Conservation (phyloP, 2,329 filamentous ascomycete genomes). For the Epichloe bromicola region DNA sequence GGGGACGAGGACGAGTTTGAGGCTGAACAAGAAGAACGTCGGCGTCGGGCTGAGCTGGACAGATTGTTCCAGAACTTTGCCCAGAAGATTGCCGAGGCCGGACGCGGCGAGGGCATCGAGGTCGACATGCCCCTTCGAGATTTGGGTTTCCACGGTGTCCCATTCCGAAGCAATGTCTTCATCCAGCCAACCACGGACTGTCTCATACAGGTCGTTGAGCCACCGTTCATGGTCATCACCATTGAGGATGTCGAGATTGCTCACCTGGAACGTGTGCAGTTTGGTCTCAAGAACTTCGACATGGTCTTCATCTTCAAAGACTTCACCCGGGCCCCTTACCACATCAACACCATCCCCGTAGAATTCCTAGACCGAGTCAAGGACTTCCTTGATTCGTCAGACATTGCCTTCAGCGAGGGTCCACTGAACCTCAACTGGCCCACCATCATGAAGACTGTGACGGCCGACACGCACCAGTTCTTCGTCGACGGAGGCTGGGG, state of each 20-base stretch:
- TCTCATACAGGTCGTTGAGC: conserved; percentile 90
- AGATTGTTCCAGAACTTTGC: conserved; percentile 92
- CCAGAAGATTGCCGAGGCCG: conserved; percentile 94
- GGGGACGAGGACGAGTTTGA: conserved; percentile 98
- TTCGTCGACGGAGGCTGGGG: conserved; percentile 92
- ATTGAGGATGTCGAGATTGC: conserved; percentile 93
- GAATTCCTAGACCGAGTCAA: conserved; percentile 91
- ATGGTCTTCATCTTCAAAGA: conserved; percentile 98
- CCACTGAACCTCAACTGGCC: conserved; percentile 97
- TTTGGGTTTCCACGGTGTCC: conserved; percentile 92
- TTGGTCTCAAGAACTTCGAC: conserved; percentile 97
- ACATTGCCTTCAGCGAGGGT: conserved; percentile 88
- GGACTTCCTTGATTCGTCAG: conserved; percentile 92
- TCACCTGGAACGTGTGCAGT: conserved; percentile 89
- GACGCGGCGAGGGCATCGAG: conserved; percentile 66
- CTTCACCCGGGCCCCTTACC: conserved; percentile 76
- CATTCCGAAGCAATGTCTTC: conserved; percentile 87
- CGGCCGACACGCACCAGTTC: conserved; percentile 85
- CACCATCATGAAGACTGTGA: conserved; percentile 99
- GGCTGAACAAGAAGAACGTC: conserved; percentile 90
- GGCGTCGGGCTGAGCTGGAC: conserved; percentile 82
- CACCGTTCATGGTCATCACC: conserved; percentile 90
- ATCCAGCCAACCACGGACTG: conserved; percentile 96
- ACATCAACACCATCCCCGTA: conserved; percentile 97
- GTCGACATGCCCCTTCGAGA: conserved; percentile 97